Conservation (phyloP, 2,329 filamentous ascomycete species). For the Penicillium sp. region DNA sequence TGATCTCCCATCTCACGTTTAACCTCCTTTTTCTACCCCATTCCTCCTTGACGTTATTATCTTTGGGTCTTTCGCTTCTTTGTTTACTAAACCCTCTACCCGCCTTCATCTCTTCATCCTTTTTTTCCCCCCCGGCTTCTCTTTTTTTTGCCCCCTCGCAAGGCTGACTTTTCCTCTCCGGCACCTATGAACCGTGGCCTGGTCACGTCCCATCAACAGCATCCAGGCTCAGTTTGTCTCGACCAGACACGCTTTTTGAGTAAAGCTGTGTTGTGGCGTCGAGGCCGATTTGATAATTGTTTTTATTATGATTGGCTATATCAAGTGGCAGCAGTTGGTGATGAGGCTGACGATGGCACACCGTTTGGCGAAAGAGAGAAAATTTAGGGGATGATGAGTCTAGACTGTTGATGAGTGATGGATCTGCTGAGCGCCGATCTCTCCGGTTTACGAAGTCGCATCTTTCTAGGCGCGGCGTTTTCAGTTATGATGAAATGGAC, state of each 20-base stretch:
- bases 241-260: too few relatives aligned
- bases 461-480: slow-evolving; percentile 29
- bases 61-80: slow-evolving; percentile 11
- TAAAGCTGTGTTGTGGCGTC: neutral
- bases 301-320: slow-evolving; percentile 1
- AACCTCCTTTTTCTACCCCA: slow-evolving; percentile 21
- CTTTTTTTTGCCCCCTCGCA: slow-evolving; percentile 16
- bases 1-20: slow-evolving; percentile 22
- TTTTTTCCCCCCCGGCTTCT: slow-evolving; percentile 2
- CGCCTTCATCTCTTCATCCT: slow-evolving; percentile 10
- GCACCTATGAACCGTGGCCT: slow-evolving; percentile 6
- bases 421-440: slow-evolving; percentile 9
- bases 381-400: slow-evolving; percentile 5
- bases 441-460: slow-evolving; percentile 30
- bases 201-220: slow-evolving; percentile 4
- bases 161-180: slow-evolving; percentile 9
- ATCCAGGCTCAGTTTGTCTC: neutral
- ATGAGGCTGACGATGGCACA: neutral
- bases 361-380: slow-evolving; percentile 7
- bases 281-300: neutral
- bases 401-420: slow-evolving; percentile 11
- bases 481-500: slow-evolving; percentile 37
- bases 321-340: neutral
- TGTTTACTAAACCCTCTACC: slow-evolving; percentile 9
- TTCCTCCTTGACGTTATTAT: slow-evolving; percentile 9